Base-by-base conservation (phyloP, 163 green algal species). In the Botryococcus braunii region DNA sequence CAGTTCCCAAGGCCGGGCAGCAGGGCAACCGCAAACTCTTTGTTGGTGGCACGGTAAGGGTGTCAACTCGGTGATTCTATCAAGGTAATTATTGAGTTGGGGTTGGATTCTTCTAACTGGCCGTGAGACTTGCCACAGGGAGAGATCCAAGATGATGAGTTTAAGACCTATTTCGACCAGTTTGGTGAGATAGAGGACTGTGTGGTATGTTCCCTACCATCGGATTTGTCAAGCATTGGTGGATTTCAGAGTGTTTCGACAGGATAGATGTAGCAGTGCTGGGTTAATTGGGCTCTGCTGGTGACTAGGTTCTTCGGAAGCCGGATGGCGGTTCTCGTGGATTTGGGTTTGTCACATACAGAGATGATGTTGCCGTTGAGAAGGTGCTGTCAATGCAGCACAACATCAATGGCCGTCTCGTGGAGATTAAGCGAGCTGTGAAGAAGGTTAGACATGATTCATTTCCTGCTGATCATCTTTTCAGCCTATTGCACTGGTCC, bases 281-380 rank as follows among this genome's bases (percentile, higher is more conserved):
- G 7, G 31, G 7, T 25, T 32, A 5, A 36, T 8, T 34, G 8
- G 60, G 25, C 7, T 8, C 36, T 50, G 37, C 4, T 31, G 11
- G 1, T 49, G 13, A 2, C 11, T 52, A 86, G 80, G 80, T 92
- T 29, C 67, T 92, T 55, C 74, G 85, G 62, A 83, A 86, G 41
- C 75, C 74, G 29, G 78, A 86, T 37, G 86, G 86, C 52, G 52
- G 70, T 17, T 82, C 75, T 11, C 71, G 85, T 17, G 86, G 86
- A 63, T 95, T 92, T 83, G 88, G 88, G 48, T 95, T 95, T 77
- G 84, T 95, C 5, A 93, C 86, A 0, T 95, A 84, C 69, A 78
- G 85, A 6, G 81, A 92, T 66, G 75, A 85, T 48, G 74, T 82
- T 50, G 79, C 63, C 25, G 87, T 91, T 35, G 83, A 89, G 65